Evolutionary conservation across 1,139 yeast genomes (phyloP).

Genomic region (Nakaseomyces bracarensis): DNA sequence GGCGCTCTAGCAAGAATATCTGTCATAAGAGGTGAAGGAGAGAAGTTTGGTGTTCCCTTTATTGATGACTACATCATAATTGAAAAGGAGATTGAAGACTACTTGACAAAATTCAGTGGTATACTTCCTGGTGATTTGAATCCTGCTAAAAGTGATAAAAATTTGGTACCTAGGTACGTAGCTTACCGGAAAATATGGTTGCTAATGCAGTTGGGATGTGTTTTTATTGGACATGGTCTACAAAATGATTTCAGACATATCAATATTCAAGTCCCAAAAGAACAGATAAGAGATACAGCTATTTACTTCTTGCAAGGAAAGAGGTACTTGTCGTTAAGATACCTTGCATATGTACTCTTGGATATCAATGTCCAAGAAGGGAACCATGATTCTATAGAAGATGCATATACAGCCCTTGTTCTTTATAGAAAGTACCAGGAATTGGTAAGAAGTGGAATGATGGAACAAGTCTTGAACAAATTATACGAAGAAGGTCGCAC

Average conservation of each 20-base stretch:
- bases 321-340: slow-evolving; percentile 79
- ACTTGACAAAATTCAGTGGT: slow-evolving; percentile 85
- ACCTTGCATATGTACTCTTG: slow-evolving; percentile 72
- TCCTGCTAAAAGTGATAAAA: slow-evolving; percentile 54
- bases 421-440: slow-evolving; percentile 67
- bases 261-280: slow-evolving; percentile 75
- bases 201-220: slow-evolving; percentile 76
- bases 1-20: slow-evolving; percentile 84
- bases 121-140: slow-evolving; percentile 88
- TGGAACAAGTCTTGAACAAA: slow-evolving; percentile 53
- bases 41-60: slow-evolving; percentile 64
- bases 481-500: slow-evolving; percentile 72
- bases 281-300: slow-evolving; percentile 85
- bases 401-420: slow-evolving; percentile 78
- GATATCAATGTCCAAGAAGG: slow-evolving; percentile 78
- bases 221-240: slow-evolving; percentile 92
- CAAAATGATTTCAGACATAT: slow-evolving; percentile 88
- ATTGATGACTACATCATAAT: slow-evolving; percentile 90
- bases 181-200: slow-evolving; percentile 88
- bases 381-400: slow-evolving; percentile 95
- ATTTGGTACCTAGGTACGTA: slow-evolving; percentile 72
- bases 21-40: slow-evolving; percentile 68
- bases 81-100: slow-evolving; percentile 65
- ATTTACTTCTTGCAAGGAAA: slow-evolving; percentile 63
- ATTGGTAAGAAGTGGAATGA: slow-evolving; percentile 47